These are phyloP conservation scores for Phytophthora capsici DNA, from an alignment of 352 stramenopile species.

Conservation along the genomic window DNA sequence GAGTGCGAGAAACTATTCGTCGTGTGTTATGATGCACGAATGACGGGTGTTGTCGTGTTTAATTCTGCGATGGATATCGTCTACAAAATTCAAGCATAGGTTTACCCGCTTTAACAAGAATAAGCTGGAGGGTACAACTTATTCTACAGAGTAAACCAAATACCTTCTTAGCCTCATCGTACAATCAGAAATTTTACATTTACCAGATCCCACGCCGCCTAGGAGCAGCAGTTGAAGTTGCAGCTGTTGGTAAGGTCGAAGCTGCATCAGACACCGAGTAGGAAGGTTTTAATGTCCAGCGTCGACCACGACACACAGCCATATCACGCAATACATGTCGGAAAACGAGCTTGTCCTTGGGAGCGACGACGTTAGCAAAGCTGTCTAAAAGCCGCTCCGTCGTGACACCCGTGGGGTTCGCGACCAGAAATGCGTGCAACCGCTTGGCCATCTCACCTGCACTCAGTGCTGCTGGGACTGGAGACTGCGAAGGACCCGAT, in stretches of 20 bases:
- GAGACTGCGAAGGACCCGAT: constrained; percentile 7
- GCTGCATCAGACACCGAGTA: constrained; percentile 31
- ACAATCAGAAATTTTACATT: neutral
- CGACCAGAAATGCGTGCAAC: constrained; percentile 85
- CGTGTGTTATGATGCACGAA: constrained; percentile 19
- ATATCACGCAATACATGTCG: constrained; percentile 86
- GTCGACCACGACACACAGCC: constrained; percentile 66
- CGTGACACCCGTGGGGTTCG: constrained; percentile 64
- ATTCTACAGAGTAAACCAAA: too few species aligned
- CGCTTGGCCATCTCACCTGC: constrained; percentile 69
- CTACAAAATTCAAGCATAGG: too few species aligned
- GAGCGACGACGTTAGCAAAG: constrained; percentile 85
- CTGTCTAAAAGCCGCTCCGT: constrained; percentile 90
- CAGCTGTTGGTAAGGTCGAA: neutral
- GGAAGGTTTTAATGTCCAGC: constrained; percentile 79
- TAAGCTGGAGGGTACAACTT: too few species aligned
- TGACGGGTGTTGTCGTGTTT: constrained; percentile 18
- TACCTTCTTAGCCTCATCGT: too few species aligned
- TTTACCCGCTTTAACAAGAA: too few species aligned
- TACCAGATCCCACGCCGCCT: constrained; percentile 8
- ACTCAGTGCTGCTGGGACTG: constrained; percentile 26
- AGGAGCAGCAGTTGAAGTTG: neutral
- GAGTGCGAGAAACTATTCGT: constrained; percentile 15
- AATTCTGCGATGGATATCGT: constrained; percentile 22
- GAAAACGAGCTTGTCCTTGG: constrained; percentile 91